A percentile compares a stretch with the other conserved stretches of the same genome.
Conservation (phyloP, 2,329 filamentous ascomycete species). For the Cryphonectria naterciae region DNA sequence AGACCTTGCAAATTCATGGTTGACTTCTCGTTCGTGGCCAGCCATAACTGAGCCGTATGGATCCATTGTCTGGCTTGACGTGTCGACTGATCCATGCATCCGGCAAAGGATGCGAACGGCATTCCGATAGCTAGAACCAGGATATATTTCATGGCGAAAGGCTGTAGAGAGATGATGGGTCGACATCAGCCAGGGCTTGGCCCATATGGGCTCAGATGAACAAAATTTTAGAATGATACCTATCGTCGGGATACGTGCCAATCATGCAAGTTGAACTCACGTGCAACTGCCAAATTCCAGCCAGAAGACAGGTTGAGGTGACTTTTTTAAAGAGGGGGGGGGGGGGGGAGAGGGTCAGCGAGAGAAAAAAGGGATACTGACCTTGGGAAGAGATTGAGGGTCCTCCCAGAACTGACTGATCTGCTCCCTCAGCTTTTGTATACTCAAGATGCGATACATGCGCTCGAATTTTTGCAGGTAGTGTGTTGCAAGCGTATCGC, state of each 20-base stretch:
- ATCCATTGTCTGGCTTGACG: slow-evolving; percentile 53
- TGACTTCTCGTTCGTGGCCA: slow-evolving; percentile 31
- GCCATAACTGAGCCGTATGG: slow-evolving; percentile 37
- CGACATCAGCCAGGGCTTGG: neutral
- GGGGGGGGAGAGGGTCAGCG: no score
- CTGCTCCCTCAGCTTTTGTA: slow-evolving; percentile 58
- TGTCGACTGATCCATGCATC: slow-evolving; percentile 50
- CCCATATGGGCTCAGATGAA: neutral
- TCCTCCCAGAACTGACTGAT: slow-evolving; percentile 56
- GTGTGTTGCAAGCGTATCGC: slow-evolving; percentile 55
- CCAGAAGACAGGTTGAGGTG: neutral
- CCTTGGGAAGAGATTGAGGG: slow-evolving; percentile 36
- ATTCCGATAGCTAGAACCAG: slow-evolving; percentile 57
- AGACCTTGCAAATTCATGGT: slow-evolving; percentile 52
- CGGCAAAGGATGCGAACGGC: slow-evolving; percentile 41
- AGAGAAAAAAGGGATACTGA: neutral
- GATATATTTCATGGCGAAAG: slow-evolving; percentile 57
- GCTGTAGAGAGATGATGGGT: slow-evolving; percentile 26
- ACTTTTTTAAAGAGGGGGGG: no score
- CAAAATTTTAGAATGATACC: neutral
- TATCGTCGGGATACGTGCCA: neutral
- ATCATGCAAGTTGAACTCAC: neutral
- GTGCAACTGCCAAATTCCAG: neutral
- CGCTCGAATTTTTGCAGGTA: slow-evolving; percentile 62
- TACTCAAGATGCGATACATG: slow-evolving; percentile 60